These are phyloP conservation scores for Pythium sukuiense DNA, from an alignment of 352 stramenopile species.

Conservation along the genomic window DNA sequence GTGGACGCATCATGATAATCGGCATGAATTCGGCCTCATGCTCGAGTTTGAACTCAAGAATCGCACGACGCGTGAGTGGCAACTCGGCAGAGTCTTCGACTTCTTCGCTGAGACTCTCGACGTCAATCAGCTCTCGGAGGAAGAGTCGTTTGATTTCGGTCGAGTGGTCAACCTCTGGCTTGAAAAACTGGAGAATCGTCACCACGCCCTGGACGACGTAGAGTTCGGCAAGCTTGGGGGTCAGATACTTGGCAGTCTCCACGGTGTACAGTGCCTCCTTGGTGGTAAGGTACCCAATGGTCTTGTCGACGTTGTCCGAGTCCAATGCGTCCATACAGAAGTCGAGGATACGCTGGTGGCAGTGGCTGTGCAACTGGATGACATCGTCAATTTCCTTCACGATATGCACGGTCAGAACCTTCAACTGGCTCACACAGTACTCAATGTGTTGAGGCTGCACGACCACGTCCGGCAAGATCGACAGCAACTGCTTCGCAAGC, in stretches of 20 bases:
- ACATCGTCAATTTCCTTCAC: constrained; percentile 73
- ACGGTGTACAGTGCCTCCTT: constrained; percentile 50
- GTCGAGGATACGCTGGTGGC: constrained; percentile 43
- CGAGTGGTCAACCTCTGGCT: constrained; percentile 47
- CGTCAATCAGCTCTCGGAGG: constrained; percentile 64
- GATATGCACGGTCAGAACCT: constrained; percentile 61
- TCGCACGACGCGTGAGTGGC: constrained; percentile 40
- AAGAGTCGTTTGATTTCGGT: constrained; percentile 56
- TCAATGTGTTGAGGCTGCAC: constrained; percentile 47
- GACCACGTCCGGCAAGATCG: constrained; percentile 37
- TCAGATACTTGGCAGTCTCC: constrained; percentile 41
- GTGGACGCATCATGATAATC: constrained; percentile 35
- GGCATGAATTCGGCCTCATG: constrained; percentile 71
- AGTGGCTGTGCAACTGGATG: constrained; percentile 45
- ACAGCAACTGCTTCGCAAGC: constrained; percentile 70
- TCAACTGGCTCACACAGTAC: constrained; percentile 59
- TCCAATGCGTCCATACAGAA: constrained; percentile 65
- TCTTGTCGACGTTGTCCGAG: constrained; percentile 68
- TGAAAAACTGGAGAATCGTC: constrained; percentile 64
- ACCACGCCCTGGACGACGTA: constrained; percentile 48
- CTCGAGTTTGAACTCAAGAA: constrained; percentile 63
- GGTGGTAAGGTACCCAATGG: constrained; percentile 57
- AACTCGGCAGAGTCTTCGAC: constrained; percentile 28
- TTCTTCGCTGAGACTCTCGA: constrained; percentile 43
- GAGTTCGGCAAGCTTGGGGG: constrained; percentile 62